Conservation (phyloP, 1,284 basidiomycete species). For the Apiotrichum akiyoshidainum region DNA sequence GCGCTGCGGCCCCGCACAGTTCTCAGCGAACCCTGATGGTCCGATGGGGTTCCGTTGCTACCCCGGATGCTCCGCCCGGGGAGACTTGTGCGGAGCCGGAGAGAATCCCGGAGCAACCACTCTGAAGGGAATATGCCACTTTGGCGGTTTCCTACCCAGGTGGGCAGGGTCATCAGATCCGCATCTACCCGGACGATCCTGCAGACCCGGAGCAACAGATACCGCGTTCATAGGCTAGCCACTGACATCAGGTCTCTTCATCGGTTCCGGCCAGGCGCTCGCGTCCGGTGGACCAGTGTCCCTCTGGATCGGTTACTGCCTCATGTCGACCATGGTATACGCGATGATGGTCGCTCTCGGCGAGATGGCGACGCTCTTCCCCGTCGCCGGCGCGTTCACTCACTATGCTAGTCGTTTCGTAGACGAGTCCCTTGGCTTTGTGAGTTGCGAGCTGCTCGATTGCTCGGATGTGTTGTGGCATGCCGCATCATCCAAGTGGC, state of each 20-base stretch:
- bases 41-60: too few relatives aligned
- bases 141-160: too few relatives aligned
- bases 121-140: too few relatives aligned
- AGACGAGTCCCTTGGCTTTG: slow-evolving; percentile 55
- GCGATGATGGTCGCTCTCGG: slow-evolving; percentile 50
- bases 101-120: too few relatives aligned
- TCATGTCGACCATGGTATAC: slow-evolving; percentile 48
- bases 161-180: too few relatives aligned
- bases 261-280: slow-evolving; percentile 54
- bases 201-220: background rate
- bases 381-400: slow-evolving; percentile 47
- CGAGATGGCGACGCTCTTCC: slow-evolving; percentile 52
- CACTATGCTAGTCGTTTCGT: slow-evolving; percentile 54
- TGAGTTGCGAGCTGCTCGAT: background rate
- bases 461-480: too few relatives aligned
- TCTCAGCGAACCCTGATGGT: too few relatives aligned
- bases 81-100: too few relatives aligned
- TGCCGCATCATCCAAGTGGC: too few relatives aligned
- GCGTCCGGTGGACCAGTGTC: slow-evolving; percentile 54
- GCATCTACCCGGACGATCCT: too few relatives aligned
- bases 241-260: slow-evolving; percentile 49
- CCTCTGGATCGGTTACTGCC: slow-evolving; percentile 46
- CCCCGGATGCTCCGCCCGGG: too few relatives aligned
- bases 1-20: too few relatives aligned
- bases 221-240: background rate